phyloP scores from a whole-genome alignment of 2,329 filamentous ascomycete genomes.

The Monilinia fructigena region DNA sequence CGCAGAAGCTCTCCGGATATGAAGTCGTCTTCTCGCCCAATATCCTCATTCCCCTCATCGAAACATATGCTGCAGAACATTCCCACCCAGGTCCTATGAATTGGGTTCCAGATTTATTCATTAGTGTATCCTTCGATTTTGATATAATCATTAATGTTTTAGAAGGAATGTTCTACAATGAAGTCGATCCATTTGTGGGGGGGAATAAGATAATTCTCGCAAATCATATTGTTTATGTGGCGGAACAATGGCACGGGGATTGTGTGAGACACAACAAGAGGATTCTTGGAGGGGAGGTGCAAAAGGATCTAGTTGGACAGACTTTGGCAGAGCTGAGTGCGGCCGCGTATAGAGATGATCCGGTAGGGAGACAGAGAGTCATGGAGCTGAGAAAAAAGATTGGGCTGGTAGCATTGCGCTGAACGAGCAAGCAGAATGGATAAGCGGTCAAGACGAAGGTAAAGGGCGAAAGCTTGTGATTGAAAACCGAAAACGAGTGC shows the following conservation, averaged over 20 bases:
- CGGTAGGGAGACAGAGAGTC: constrained; percentile 42
- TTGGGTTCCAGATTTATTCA: constrained; percentile 58
- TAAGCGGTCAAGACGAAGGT: background rate
- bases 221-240: constrained; percentile 60
- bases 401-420: constrained; percentile 12
- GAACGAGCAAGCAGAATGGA: background rate
- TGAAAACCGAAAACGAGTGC: constrained; percentile 11
- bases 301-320: constrained; percentile 41
- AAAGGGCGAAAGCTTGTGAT: background rate
- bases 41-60: constrained; percentile 60
- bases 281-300: constrained; percentile 60
- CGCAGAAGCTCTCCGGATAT: constrained; percentile 62
- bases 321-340: constrained; percentile 12
- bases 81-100: constrained; percentile 51
- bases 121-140: constrained; percentile 60
- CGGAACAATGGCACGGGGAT: constrained; percentile 59
- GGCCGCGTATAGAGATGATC: constrained; percentile 36
- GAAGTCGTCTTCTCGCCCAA: constrained; percentile 65
- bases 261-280: constrained; percentile 53
- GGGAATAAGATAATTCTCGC: constrained; percentile 56
- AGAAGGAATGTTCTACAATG: constrained; percentile 65
- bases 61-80: constrained; percentile 59
- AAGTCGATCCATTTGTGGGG: constrained; percentile 63
- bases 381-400: constrained; percentile 45
- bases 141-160: constrained; percentile 62